Conservation (phyloP, 345 rosid species). For the Angophora floribunda region DNA sequence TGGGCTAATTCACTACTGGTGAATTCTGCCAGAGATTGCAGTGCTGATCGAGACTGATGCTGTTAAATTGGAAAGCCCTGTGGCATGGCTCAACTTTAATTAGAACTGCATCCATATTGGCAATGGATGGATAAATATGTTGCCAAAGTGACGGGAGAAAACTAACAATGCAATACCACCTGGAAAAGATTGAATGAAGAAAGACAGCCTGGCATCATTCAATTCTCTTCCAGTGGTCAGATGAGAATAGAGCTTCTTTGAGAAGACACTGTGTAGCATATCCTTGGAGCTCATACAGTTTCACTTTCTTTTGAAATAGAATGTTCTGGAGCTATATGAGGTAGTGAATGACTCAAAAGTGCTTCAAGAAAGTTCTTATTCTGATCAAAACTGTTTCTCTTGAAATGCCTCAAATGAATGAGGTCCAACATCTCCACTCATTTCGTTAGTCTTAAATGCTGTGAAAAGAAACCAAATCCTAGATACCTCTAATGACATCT, state of each 20-base stretch:
- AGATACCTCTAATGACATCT: neutral
- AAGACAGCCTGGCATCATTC: neutral
- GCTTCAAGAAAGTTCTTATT: neutral
- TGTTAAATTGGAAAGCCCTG: neutral
- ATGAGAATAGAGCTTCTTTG: neutral
- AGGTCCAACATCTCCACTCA: neutral
- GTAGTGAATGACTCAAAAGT: neutral
- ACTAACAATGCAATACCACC: neutral
- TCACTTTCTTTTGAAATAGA: neutral
- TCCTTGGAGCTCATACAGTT: neutral
- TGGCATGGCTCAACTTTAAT: neutral
- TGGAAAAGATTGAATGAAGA: neutral
- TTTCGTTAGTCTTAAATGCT: neutral
- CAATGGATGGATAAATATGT: neutral
- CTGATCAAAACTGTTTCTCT: neutral
- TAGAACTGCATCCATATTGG: neutral
- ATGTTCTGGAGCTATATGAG: neutral
- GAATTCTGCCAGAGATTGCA: neutral
- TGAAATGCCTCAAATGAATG: neutral
- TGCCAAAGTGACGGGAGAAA: neutral
- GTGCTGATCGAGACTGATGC: neutral
- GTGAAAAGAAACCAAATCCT: neutral
- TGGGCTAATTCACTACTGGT: neutral
- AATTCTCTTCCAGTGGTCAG: neutral
- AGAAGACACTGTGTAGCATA: neutral